Evolutionary conservation across 83 land plant species (phyloP).

Genomic region (Thuja plicata): DNA sequence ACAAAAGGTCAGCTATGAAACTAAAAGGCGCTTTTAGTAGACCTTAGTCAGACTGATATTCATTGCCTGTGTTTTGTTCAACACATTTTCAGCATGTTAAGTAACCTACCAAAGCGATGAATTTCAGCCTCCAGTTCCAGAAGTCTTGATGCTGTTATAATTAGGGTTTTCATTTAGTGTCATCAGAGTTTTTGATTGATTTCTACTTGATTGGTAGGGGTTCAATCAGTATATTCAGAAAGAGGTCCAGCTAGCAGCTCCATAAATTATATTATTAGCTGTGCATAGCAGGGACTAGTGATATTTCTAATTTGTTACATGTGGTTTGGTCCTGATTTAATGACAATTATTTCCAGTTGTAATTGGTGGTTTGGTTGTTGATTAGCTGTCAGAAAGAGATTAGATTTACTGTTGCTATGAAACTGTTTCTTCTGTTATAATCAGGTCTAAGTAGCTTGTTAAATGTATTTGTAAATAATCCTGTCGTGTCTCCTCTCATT

Average conservation of each 20-base stretch:
- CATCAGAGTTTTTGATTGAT: background rate
- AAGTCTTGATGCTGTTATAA: background rate
- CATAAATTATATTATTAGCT: no score
- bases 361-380: no score
- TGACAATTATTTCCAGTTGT: no score
- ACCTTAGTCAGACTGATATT: background rate
- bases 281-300: no score
- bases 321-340: no score
- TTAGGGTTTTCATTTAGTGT: background rate
- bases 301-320: no score
- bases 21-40: background rate
- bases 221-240: no score
- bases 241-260: no score
- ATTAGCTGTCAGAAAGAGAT: background rate
- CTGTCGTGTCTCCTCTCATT: background rate
- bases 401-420: background rate
- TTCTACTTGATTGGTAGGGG: no score
- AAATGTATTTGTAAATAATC: background rate
- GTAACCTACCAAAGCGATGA: background rate
- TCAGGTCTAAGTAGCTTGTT: background rate
- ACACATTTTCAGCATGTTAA: background rate
- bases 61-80: background rate
- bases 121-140: background rate
- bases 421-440: no score
- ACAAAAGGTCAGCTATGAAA: background rate